phyloP scores from a whole-genome alignment of 2,329 filamentous ascomycete genomes.

The Triangularia verruculosa region DNA sequence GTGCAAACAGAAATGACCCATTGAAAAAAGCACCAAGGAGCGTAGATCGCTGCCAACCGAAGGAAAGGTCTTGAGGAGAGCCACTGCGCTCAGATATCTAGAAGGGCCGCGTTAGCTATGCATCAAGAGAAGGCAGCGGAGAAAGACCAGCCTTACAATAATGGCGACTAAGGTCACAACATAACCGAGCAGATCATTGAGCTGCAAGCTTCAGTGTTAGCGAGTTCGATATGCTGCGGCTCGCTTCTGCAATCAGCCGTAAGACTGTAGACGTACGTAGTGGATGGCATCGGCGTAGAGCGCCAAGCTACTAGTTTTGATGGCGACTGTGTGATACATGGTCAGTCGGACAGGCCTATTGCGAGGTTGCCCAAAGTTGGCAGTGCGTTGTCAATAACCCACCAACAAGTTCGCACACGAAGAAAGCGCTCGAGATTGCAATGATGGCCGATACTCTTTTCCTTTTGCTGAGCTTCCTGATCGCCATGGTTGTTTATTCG shows the following conservation, averaged over 20 bases:
- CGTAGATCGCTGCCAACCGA: conserved; percentile 75
- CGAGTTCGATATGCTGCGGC: not conserved
- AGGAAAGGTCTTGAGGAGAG: conserved; percentile 60
- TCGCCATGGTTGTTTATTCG: conserved; percentile 32
- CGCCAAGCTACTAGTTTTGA: conserved; percentile 68
- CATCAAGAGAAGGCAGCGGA: not conserved
- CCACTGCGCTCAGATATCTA: conserved; percentile 56
- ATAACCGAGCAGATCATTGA: conserved; percentile 70
- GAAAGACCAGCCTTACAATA: conserved; percentile 44
- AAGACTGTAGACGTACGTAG: conserved; percentile 53
- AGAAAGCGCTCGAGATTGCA: conserved; percentile 49
- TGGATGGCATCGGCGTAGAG: conserved; percentile 77
- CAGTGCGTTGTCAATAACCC: not conserved
- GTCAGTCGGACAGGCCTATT: not conserved
- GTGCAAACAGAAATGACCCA: conserved; percentile 67
- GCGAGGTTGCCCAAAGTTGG: not conserved
- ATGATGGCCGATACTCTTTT: conserved; percentile 48
- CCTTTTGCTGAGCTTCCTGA: conserved; percentile 33
- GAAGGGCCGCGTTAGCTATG: conserved; percentile 12
- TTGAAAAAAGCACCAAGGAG: conserved; percentile 78
- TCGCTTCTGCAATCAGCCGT: not conserved
- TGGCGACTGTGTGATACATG: conserved; percentile 52
- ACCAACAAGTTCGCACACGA: conserved; percentile 51
- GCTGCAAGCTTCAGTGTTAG: conserved; percentile 36
- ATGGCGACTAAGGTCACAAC: conserved; percentile 63